Conservation (phyloP, 2,329 filamentous ascomycete genomes). For the Ceratocystis albifundus region DNA sequence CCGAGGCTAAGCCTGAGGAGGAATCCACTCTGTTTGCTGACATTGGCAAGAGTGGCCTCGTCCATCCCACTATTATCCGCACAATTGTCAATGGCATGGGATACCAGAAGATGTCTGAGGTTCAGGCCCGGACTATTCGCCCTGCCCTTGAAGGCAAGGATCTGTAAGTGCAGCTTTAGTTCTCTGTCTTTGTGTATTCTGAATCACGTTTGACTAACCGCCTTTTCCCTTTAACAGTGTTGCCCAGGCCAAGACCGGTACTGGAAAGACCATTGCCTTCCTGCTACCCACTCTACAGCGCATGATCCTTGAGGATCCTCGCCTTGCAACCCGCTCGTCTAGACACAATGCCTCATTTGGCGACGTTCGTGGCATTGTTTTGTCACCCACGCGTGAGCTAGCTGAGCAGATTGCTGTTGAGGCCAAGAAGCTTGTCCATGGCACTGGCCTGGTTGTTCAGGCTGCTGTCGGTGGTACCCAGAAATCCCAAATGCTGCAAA, state of each 20-base stretch:
- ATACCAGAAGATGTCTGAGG: conserved; percentile 80
- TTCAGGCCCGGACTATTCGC: conserved; percentile 74
- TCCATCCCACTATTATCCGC: conserved; percentile 54
- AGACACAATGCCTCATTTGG: conserved; percentile 34
- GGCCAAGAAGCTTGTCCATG: conserved; percentile 52
- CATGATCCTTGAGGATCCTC: conserved; percentile 54
- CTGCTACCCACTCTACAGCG: conserved; percentile 74
- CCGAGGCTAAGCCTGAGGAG: conserved; percentile 20
- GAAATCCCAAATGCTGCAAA: conserved; percentile 55
- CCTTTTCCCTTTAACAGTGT: conserved; percentile 40
- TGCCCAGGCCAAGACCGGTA: conserved; percentile 92
- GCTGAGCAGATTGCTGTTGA: conserved; percentile 72
- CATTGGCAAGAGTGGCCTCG: conserved; percentile 34
- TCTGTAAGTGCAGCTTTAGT: conserved; percentile 49
- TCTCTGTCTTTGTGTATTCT: conserved; percentile 25
- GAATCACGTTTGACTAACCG: conserved; percentile 2
- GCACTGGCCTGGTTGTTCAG: conserved; percentile 56
- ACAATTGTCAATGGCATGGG: conserved; percentile 61
- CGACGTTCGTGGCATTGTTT: conserved; percentile 57
- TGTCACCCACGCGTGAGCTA: conserved; percentile 72
- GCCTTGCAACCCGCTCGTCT: conserved; percentile 41
- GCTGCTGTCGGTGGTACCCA: conserved; percentile 86
- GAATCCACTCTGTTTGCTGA: conserved; percentile 36
- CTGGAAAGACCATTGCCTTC: conserved; percentile 92
- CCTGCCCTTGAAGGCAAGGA: conserved; percentile 69